Base-by-base conservation (phyloP, 208 protist genomes). In the Phytomonas francai region DNA sequence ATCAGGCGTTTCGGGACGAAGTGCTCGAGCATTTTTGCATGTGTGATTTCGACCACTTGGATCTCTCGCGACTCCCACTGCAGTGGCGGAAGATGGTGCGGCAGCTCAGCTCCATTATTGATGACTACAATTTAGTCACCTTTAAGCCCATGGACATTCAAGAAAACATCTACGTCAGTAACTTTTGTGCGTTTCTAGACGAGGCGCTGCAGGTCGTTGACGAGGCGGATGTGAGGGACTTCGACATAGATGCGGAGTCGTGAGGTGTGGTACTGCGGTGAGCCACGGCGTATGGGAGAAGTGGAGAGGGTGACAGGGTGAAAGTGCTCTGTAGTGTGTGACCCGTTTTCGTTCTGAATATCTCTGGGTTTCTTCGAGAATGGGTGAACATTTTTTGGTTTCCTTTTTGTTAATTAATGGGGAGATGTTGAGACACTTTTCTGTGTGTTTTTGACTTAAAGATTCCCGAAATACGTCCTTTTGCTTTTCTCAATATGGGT, bases 11-110 rank as follows among this genome's bases (percentile, higher is more conserved):
- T 56, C 83, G 80, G 64, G 82, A 92, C 42, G 81, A 88, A 28
- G 65, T 69, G 29, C 73, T 95, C 31, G 90, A 95, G 72, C 80
- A 91, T 71, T 95, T 88, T 68, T 93, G 87, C 74, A 75, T 84
- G 74, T 95, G 90, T 63, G 87, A 96, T 76, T 96, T 96, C 74
- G 90, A 92, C 62, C 78, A 84, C 67, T 77, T 96, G 68, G 77
- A 96, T 72, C 76, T 87, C 22, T 82, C 77, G 14, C 75, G 80
- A 3, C 78, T 96, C 36, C 79, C 85, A 0, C 72, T 76, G 30
- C 76, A 79, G 22, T 92, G 81, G 77, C 79, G 80, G 4, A 74
- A 76, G 57, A 92, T 96, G 84, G 79, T 82, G n/a, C 80, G 77
- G 16, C 79, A 82, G 31, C 64, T 95, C 34, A 73, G 80, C 28